Evolutionary conservation across 306 rosid genomes (phyloP).

Genomic region (Cucumis sativus): DNA sequence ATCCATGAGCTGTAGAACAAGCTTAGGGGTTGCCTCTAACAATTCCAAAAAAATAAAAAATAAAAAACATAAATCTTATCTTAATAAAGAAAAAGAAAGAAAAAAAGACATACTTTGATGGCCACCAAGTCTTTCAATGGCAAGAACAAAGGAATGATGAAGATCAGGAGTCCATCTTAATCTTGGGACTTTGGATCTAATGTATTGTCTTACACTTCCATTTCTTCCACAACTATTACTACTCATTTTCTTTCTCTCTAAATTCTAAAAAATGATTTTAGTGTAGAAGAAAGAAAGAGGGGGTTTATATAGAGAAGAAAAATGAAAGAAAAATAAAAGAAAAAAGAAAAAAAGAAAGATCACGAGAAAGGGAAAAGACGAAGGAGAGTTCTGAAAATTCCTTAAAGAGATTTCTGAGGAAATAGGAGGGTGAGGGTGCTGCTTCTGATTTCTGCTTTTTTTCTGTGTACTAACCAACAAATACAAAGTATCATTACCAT

Average conservation of each 20-base stretch:
- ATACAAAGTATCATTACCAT: constrained; percentile 1
- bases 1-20: constrained; percentile 95
- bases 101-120: constrained; percentile 51
- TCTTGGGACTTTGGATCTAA: constrained; percentile 94
- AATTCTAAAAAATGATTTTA: too few relatives aligned
- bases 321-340: not conserved
- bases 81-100: not conserved
- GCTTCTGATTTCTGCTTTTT: constrained; percentile 9
- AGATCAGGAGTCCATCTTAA: constrained; percentile 95
- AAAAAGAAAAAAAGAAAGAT: constrained; percentile 6
- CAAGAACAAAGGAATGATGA: constrained; percentile 77
- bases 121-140: constrained; percentile 81
- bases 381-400: constrained; percentile 70
- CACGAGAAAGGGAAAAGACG: constrained; percentile 70
- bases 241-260: constrained; percentile 10
- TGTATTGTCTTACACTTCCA: constrained; percentile 74
- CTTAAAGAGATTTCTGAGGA: constrained; percentile 62
- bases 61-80: not conserved
- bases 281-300: not conserved
- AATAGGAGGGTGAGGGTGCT: constrained; percentile 34
- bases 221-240: constrained; percentile 63
- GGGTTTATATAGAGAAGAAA: not conserved
- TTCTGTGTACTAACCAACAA: constrained; percentile 7
- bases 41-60: not conserved
- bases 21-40: constrained; percentile 86